Conservation (phyloP, 176 grass and related monocot species). For the Carex littledalei region DNA sequence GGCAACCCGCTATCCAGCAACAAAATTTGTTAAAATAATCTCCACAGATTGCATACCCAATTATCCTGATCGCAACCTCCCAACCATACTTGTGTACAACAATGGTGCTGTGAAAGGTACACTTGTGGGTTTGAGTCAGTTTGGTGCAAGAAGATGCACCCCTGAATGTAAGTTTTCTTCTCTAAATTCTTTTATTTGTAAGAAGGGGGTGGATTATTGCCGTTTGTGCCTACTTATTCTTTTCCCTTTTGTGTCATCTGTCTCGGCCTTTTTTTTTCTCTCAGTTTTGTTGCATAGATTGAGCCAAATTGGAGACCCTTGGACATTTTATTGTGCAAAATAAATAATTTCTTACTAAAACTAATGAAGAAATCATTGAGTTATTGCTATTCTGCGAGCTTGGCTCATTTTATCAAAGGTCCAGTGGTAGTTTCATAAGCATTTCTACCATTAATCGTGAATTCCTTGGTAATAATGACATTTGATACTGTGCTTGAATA, state of each 20-base stretch:
- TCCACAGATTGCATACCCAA: slow-evolving; percentile 92
- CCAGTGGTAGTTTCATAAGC: not conserved
- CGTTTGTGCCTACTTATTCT: not conserved
- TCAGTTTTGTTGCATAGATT: not conserved
- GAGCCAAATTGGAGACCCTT: not conserved
- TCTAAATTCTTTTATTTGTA: not conserved
- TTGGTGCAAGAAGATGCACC: slow-evolving; percentile 77
- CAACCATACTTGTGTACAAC: slow-evolving; percentile 97
- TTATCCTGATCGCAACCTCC: slow-evolving; percentile 85
- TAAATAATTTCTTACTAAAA: not conserved
- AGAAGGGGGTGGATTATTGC: not conserved
- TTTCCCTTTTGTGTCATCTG: not conserved
- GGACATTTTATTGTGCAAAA: not conserved
- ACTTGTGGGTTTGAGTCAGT: slow-evolving; percentile 67
- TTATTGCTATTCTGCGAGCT: not conserved
- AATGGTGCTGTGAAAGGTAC: slow-evolving; percentile 94
- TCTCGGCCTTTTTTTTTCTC: not conserved
- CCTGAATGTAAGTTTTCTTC: slow-evolving; percentile 73
- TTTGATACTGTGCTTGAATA: not conserved
- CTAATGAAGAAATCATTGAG: not conserved
- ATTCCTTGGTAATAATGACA: not conserved
- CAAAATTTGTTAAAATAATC: slow-evolving; percentile 97
- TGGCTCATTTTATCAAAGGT: not conserved
- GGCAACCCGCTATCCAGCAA: slow-evolving; percentile 64
- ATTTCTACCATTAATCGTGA: not conserved